These are phyloP conservation scores for Phascolomyces articulosus DNA, from an alignment of 371 early-diverging fungal genomes.

Conservation along the genomic window DNA sequence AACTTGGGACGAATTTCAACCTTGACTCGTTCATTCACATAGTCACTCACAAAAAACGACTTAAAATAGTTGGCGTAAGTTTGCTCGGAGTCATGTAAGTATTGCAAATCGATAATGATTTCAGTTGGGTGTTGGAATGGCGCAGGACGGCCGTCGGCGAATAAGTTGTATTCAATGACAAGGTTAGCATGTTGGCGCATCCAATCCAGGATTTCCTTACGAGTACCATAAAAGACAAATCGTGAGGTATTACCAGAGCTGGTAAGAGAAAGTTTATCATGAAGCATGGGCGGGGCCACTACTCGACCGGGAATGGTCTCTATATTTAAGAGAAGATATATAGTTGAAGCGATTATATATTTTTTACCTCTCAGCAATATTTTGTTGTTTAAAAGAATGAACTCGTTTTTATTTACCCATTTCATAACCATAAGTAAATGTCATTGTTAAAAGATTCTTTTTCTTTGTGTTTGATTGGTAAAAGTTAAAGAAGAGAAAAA, in stretches of 20 bases:
- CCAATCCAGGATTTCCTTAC: constrained; percentile 46
- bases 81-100: constrained; percentile 36
- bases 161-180: constrained; percentile 32
- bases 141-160: constrained; percentile 23
- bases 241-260: constrained; percentile 37
- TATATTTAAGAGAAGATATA: too few species aligned
- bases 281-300: constrained; percentile 40
- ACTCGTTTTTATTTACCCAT: constrained; percentile 27
- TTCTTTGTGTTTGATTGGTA: not conserved
- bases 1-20: constrained; percentile 44
- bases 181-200: constrained; percentile 34
- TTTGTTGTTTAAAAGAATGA: too few species aligned
- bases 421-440: constrained; percentile 45
- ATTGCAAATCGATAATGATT: constrained; percentile 43
- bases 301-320: constrained; percentile 31
- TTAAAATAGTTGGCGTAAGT: constrained; percentile 33
- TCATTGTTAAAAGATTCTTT: constrained; percentile 5
- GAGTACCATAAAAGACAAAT: constrained; percentile 50
- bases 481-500: not conserved
- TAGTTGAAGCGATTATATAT: too few species aligned
- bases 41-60: constrained; percentile 44
- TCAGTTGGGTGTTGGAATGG: constrained; percentile 24
- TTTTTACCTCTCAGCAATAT: too few species aligned
- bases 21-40: constrained; percentile 35
- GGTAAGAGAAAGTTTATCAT: constrained; percentile 37